Evolutionary conservation across 176 grass and related monocot genomes (phyloP), one percentile per base, ranked within the genome.

Genomic region (Oryza glaberrima): DNA sequence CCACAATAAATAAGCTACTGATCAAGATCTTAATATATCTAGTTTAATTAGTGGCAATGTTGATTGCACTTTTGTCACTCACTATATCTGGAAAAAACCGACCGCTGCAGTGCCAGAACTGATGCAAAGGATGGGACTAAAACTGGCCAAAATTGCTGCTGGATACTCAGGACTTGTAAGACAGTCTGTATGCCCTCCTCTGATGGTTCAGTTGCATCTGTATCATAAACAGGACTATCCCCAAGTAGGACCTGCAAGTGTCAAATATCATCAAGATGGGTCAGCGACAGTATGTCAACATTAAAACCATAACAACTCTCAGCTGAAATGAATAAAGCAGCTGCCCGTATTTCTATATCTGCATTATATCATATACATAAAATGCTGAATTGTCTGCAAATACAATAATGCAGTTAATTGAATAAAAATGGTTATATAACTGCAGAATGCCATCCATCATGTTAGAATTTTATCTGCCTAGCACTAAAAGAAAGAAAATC

Each of bases 121-220:
- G 69, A 77, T 75, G 90, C 49, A 92, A 84, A 92, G 60, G 81
- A 70, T 86, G 90, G 72, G 81, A 71, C 77, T 71, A 98, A 87
- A 86, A 87, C 70, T 73, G 89, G 93, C 96, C 96, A 98, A 95
- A 88, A 92, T 16, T 85, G 76, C 64, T 88, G 43, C 76, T 98
- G 96, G 73, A 94, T 88, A 81, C 81, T 60, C 79, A 98, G 45
- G 67, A 92, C 96, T 83, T 90, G 81, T 88, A 92, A 80, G 83
- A 98, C 81, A 81, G 89, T 94, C 44, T 85, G 76, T 28, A 94
- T 41, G 49, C 87, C 91, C 72, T 89, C 89, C 67, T 79, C 84
- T 79, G 96, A 95, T 88, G 96, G 93, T 80, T 86, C 43, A 60
- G 69, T 16, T 40, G 78, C 70, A 77, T 4, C 49, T 76, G 64